Base-by-base conservation (phyloP, 108 stramenopile genomes). In the Fistulifera pelliculosa region DNA sequence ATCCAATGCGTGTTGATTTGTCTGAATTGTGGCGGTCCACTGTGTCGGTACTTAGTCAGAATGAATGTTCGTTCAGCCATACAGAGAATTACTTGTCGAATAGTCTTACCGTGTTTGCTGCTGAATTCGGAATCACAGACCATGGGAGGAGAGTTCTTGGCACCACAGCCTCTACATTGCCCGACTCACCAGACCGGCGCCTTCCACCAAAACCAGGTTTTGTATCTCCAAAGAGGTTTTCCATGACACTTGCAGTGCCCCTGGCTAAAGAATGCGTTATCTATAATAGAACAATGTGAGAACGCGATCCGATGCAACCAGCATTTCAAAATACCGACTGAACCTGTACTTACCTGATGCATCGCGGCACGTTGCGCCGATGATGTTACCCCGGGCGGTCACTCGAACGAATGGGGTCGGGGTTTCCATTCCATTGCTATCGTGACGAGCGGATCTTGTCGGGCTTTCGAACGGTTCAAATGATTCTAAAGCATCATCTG, bases 91-190 rank as follows among this genome's bases (percentile, higher is more conserved):
- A 3, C 31, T 6, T 35, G 31, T 35, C 31, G 31, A 6, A 35
- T 35, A 21, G 21, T 7, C 44, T 18, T 22, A 47, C 44, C 26
- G 67, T 42, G 23, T 80, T 66, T 22, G 81, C 76, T 0, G 71
- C 54, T 38, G 68, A 52, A 26, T 65, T 81, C 22, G 70, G 83
- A 31, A 80, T 77, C 4, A 87, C 79, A n/a, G 79, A 83, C 22
- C 73, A 83, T 13, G 78, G 85, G 10, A 87, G 67, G 18, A 87
- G 63, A 16, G 68, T 76, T 24, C 88, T 35, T 16, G 77, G 66
- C 35, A 62, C 43, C 10, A 79, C 56, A 1, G 59, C 69, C 19
- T 62, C 24, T 15, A 51, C 38, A 42, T 52, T 31, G 27, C 45
- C 23, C 16, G 41, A 38, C 11, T 23, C 27, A 14, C 52, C 18